Base-by-base conservation (phyloP, 257 asterid genomes). In the Nicotiana otophora region DNA sequence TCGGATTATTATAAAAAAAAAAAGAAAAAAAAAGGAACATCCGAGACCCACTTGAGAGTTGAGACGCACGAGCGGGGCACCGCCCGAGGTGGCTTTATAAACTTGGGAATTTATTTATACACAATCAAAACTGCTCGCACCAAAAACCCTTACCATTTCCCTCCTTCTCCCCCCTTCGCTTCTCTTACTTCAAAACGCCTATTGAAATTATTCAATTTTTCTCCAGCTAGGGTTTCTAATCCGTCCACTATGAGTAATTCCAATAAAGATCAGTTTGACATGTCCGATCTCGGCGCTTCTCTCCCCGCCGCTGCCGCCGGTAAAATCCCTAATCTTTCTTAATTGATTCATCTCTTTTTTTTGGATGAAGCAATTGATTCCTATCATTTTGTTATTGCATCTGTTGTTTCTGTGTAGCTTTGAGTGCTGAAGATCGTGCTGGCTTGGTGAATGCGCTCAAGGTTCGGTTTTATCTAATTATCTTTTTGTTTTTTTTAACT, bases 251-350 rank as follows among this genome's bases (percentile, higher is more conserved):
- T 78, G 87, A 94, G 90, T 94, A 90, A 87, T 20, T 57, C 88
- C 26, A 85, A 78, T 78, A 89, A 91, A 51, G 92, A 86, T 81
- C 88, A 57, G 66, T 83, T 89, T 69, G 93, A 88, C 77, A 82
- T 87, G 88, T 88, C 95, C 84, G 92, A 87, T 69, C 82, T 87
- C 87, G 92, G 90, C 26, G 78, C 94, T 82, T 81, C 92, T 81
- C 97, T 94, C 83, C 98, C 97, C 86, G 97, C 97, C 84, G 96
- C 97, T 69, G 97, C 97, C 42, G 95, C 98, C 78, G 98, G 98
- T 93, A 85, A n/a, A 62, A 30, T 60, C 63, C 81, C 20, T 17
- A 78, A 74, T 74, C 15, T 26, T 15, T 65, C 30, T 16, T n/a
- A 5, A 20, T 58, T 3, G 46, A 19, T 48, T 42, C 11, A 3